phyloP scores from a whole-genome alignment of 2,329 filamentous ascomycete genomes.

The Botrytis fabae region DNA sequence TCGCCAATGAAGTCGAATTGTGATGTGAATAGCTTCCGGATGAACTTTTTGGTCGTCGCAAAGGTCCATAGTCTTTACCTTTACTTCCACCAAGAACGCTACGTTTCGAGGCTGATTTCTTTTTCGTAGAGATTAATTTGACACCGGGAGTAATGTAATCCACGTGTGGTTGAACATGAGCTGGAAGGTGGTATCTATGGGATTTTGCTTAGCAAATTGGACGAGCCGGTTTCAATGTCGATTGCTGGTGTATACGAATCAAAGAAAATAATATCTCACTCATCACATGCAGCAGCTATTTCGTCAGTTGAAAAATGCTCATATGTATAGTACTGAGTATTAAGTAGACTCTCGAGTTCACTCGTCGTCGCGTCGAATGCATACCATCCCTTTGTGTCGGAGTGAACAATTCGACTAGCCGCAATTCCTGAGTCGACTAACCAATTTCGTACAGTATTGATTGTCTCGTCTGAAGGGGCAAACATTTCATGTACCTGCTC shows the following conservation, averaged over 20 bases:
- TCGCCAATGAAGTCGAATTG: conserved; percentile 23
- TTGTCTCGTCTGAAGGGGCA: conserved; percentile 39
- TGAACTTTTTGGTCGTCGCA: conserved; percentile 1
- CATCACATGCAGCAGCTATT: conserved; percentile 40
- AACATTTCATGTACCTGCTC: conserved; percentile 41
- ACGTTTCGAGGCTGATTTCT: conserved; percentile 14
- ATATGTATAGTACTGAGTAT: conserved; percentile 42
- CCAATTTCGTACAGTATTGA: conserved; percentile 42
- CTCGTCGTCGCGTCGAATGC: conserved; percentile 41
- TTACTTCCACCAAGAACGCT: neutral
- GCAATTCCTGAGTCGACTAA: conserved; percentile 41
- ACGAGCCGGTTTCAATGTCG: neutral
- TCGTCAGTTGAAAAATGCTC: conserved; percentile 37
- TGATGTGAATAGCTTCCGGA: neutral
- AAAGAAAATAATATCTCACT: conserved; percentile 32
- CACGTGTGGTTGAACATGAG: conserved; percentile 45
- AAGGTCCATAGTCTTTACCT: conserved; percentile 2
- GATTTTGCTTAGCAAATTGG: neutral
- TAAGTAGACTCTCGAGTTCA: conserved; percentile 42
- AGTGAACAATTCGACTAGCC: conserved; percentile 40
- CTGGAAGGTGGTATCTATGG: conserved; percentile 44
- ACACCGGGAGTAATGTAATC: conserved; percentile 40
- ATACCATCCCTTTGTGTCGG: conserved; percentile 41
- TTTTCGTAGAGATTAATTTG: conserved; percentile 47
- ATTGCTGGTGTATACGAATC: neutral